Conservation (phyloP, 768 basidiomycete species). For the Auricularia cornea region DNA sequence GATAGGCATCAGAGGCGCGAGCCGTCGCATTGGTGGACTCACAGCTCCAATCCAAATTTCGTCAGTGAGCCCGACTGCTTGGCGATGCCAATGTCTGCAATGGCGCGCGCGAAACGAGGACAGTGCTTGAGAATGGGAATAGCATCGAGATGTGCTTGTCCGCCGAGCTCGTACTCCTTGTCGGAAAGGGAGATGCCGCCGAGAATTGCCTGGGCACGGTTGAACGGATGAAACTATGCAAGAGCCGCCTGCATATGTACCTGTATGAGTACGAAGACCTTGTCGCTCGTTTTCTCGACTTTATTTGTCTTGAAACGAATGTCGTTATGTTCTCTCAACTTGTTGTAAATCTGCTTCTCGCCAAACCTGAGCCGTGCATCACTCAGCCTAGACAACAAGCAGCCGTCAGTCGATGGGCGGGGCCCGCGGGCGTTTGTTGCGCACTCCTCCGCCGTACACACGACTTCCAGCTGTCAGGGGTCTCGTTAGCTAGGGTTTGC, state of each 20-base stretch:
- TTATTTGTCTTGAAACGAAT: conserved; percentile 72
- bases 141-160: conserved; percentile 64
- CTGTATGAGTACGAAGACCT: conserved; percentile 75
- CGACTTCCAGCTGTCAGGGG: conserved; percentile 44
- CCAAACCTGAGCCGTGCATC: conserved; percentile 63
- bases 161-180: conserved; percentile 56
- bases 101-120: conserved; percentile 63
- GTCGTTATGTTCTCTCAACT: conserved; percentile 60
- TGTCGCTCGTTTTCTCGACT: conserved; percentile 62
- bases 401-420: no score
- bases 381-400: conserved; percentile 39
- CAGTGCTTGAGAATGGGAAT: conserved; percentile 67
- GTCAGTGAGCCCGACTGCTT: conserved; percentile 58
- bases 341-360: conserved; percentile 68
- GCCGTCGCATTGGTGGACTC: conserved; percentile 16
- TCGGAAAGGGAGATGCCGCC: conserved; percentile 60
- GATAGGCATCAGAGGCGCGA: not conserved
- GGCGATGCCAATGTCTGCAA: conserved; percentile 67
- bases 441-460: conserved; percentile 63
- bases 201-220: conserved; percentile 49
- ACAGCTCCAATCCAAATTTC: conserved; percentile 71
- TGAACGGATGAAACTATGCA: not conserved
- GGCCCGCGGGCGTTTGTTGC: no score
- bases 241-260: conserved; percentile 26
- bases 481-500: conserved; percentile 18